Evolutionary conservation across 73 alveolate genomes (phyloP).

Genomic region (Tetrahymena elliotti): DNA sequence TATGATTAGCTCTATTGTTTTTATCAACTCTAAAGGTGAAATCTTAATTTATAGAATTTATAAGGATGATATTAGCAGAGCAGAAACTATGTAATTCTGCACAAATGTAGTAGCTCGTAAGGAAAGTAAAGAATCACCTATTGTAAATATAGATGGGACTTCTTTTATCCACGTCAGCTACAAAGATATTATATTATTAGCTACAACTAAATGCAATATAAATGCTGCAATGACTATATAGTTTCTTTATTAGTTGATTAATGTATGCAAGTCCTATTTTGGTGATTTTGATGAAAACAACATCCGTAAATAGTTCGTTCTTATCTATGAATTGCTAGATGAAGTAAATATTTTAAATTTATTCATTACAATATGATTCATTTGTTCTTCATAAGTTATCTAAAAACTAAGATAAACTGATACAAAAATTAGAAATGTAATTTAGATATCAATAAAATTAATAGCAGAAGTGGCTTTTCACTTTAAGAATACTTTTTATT

Average conservation of each 20-base stretch:
- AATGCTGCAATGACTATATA: conserved; percentile 73
- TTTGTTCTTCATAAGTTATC: neutral
- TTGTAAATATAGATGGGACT: conserved; percentile 86
- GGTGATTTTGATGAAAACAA: conserved; percentile 66
- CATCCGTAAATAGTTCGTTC: conserved; percentile 67
- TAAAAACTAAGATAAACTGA: neutral
- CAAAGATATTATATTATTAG: conserved; percentile 69
- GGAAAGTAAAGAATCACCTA: conserved; percentile 95
- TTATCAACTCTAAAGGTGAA: conserved; percentile 92
- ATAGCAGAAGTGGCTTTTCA: neutral
- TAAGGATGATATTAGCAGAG: conserved; percentile 84
- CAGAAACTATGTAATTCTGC: conserved; percentile 93
- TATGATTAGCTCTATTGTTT: conserved; percentile 87
- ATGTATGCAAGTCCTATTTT: conserved; percentile 75
- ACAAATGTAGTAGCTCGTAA: conserved; percentile 94
- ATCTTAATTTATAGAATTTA: conserved; percentile 91
- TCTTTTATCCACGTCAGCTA: conserved; percentile 74
- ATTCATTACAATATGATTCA: neutral
- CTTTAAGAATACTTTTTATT: too few species aligned
- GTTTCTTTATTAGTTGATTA: conserved; percentile 57
- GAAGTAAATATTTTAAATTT: conserved; percentile 46
- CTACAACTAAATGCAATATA: conserved; percentile 76
- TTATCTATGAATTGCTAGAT: conserved; percentile 85
- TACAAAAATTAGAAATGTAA: neutral
- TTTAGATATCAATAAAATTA: neutral